Conservation (phyloP, 2,329 filamentous ascomycete genomes). For the Ceratocystis colombiana region DNA sequence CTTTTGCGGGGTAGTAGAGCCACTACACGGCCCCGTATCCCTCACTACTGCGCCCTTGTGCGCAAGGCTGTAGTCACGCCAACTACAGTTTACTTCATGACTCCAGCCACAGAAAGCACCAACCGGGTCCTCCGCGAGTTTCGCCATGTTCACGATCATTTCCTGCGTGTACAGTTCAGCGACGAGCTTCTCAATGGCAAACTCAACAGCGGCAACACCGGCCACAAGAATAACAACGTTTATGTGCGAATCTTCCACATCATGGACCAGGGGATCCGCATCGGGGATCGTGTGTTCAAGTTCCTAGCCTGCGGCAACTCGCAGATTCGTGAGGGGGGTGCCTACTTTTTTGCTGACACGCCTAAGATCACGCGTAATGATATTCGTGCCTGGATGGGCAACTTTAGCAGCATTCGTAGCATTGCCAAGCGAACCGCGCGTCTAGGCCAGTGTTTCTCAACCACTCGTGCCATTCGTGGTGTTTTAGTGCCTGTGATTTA, state of each 20-base stretch:
- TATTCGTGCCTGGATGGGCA: conserved; percentile 79
- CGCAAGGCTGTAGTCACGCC: conserved; percentile 75
- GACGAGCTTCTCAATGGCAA: conserved; percentile 61
- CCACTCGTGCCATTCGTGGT: conserved; percentile 63
- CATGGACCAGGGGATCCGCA: conserved; percentile 65
- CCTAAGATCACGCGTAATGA: conserved; percentile 56
- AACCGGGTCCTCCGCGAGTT: conserved; percentile 77
- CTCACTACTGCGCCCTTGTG: conserved; percentile 62
- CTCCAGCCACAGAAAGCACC: conserved; percentile 71
- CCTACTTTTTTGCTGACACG: conserved; percentile 80
- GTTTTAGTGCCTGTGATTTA: conserved; percentile 49
- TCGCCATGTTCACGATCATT: conserved; percentile 58
- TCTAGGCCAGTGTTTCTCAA: conserved; percentile 91
- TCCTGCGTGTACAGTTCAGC: conserved; percentile 79
- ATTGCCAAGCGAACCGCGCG: conserved; percentile 86
- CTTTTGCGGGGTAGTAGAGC: not conserved
- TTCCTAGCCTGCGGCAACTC: conserved; percentile 95
- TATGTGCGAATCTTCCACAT: conserved; percentile 64
- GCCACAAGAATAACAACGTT: conserved; percentile 53
- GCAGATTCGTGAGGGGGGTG: conserved; percentile 82
- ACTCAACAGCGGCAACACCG: conserved; percentile 46
- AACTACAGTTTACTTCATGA: conserved; percentile 66
- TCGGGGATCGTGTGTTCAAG: conserved; percentile 73
- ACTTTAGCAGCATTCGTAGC: conserved; percentile 67
- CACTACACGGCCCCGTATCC: conserved; percentile 37